Conservation (phyloP, 2,329 filamentous ascomycete genomes). For the Botrytis squamosa region DNA sequence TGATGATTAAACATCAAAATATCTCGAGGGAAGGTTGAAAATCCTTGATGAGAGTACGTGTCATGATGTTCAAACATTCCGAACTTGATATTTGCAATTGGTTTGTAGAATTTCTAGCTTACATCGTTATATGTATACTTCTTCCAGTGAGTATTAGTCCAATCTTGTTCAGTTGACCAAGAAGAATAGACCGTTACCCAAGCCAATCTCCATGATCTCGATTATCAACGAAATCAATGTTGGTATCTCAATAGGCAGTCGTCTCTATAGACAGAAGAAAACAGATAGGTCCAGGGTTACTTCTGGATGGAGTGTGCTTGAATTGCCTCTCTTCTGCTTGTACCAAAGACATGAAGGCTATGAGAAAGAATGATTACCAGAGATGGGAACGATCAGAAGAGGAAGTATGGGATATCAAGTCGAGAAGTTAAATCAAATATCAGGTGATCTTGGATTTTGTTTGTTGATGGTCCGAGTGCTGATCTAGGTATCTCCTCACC, state of each 20-base stretch:
- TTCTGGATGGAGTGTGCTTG: background rate
- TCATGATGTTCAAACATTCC: background rate
- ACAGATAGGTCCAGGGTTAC: background rate
- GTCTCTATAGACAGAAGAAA: background rate
- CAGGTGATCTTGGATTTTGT: background rate
- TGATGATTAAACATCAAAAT: background rate
- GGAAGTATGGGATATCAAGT: background rate
- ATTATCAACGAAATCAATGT: background rate
- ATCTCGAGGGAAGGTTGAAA: background rate
- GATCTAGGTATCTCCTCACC: background rate
- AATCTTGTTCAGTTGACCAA: background rate
- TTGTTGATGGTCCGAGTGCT: background rate
- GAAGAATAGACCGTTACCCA: background rate
- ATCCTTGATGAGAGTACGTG: background rate
- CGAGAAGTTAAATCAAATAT: background rate
- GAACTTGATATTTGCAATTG: background rate
- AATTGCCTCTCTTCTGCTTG: background rate
- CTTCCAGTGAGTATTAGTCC: background rate
- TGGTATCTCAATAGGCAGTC: background rate
- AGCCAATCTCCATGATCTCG: background rate
- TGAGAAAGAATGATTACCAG: background rate
- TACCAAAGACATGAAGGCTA: background rate
- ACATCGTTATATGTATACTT: background rate
- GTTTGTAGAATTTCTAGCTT: background rate
- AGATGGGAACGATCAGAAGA: background rate